Conservation (phyloP, 1,284 basidiomycete species). For the Megacollybia platyphylla region DNA sequence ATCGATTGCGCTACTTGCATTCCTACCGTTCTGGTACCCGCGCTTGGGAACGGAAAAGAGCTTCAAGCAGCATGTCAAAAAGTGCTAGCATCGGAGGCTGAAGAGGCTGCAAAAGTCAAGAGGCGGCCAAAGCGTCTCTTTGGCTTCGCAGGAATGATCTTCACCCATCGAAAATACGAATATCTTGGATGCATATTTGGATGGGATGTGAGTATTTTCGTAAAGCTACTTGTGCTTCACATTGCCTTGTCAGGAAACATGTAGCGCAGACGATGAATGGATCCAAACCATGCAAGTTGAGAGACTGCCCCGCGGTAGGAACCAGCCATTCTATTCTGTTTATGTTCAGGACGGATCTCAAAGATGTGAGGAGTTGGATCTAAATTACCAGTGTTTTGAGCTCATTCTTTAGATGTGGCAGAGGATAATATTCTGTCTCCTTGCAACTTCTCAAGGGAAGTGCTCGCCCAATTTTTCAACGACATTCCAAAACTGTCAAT, state of each 20-base stretch:
- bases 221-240: neutral
- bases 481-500: constrained; percentile 12
- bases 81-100: constrained; percentile 18
- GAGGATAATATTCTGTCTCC: constrained; percentile 25
- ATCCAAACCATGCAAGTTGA: constrained; percentile 30
- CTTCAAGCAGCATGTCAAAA: constrained; percentile 14
- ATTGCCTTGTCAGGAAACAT: constrained; percentile 21
- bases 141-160: constrained; percentile 41
- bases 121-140: constrained; percentile 17
- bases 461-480: constrained; percentile 12
- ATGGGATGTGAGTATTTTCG: constrained; percentile 34
- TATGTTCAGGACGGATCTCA: constrained; percentile 23
- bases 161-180: constrained; percentile 25
- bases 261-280: constrained; percentile 30
- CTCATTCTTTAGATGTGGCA: constrained; percentile 20
- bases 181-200: constrained; percentile 37
- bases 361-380: constrained; percentile 24
- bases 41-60: constrained; percentile 7
- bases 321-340: constrained; percentile 42
- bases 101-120: constrained; percentile 14
- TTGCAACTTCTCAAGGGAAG: constrained; percentile 10
- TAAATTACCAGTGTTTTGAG: neutral
- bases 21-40: constrained; percentile 4
- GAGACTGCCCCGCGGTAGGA: constrained; percentile 22
- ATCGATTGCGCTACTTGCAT: constrained; percentile 13